Percentiles rank a stretch among this genome's conserved stretches.
Conservation (phyloP, 345 rosid species). For the Eucalyptus albens region DNA sequence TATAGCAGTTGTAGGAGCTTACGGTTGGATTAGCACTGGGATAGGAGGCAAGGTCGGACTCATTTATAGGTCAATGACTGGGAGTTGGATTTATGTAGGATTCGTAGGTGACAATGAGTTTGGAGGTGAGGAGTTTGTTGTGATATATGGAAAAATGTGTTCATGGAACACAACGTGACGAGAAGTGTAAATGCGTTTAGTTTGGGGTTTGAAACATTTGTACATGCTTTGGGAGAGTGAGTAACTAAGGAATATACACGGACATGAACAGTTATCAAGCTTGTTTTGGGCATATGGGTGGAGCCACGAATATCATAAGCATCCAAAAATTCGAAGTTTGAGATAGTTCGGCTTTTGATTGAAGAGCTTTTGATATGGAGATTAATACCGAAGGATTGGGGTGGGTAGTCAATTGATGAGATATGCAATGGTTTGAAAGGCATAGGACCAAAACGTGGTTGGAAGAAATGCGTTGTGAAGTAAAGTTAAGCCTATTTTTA, state of each 20-base stretch:
- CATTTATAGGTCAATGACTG: background rate
- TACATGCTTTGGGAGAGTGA: background rate
- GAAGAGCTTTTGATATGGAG: background rate
- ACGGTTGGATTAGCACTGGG: background rate
- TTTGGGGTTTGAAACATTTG: background rate
- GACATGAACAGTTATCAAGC: background rate
- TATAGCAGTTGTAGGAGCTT: background rate
- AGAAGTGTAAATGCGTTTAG: background rate
- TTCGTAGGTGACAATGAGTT: background rate
- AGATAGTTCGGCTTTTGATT: background rate
- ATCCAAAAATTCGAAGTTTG: background rate
- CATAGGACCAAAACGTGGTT: background rate
- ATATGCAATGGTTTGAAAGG: background rate
- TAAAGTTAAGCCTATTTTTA: background rate
- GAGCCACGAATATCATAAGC: background rate
- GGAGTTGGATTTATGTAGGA: background rate
- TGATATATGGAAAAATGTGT: no score
- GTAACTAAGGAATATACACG: background rate
- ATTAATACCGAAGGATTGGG: background rate
- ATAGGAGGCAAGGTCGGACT: background rate
- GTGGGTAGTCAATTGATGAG: background rate
- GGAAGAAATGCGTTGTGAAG: background rate
- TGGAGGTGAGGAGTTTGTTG: background rate
- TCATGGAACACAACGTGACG: background rate
- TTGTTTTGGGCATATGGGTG: background rate